phyloP scores from a whole-genome alignment of 768 basidiomycete species.

The Agaricus blazei region DNA sequence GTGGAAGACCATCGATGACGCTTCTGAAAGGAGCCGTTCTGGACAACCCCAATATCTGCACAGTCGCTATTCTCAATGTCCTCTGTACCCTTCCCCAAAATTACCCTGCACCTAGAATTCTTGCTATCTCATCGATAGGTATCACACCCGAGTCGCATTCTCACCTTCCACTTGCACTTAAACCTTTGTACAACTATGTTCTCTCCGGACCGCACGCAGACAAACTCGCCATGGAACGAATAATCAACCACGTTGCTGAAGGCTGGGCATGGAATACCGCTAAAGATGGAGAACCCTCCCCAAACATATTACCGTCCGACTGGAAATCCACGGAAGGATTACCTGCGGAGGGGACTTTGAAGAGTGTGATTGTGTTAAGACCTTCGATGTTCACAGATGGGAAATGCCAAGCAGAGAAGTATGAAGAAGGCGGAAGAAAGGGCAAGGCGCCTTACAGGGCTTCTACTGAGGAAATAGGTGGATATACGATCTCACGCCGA shows the following conservation, averaged over 20 bases:
- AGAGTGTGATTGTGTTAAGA: conserved; percentile 45
- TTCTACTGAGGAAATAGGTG: conserved; percentile 34
- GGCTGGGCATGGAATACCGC: conserved; percentile 45
- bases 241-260: conserved; percentile 35
- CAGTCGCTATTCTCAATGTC: conserved; percentile 49
- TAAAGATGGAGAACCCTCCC: conserved; percentile 31
- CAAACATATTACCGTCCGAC: conserved; percentile 34
- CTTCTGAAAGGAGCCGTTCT: conserved; percentile 44
- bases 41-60: conserved; percentile 52
- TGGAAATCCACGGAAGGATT: conserved; percentile 41
- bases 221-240: conserved; percentile 56
- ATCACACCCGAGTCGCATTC: conserved; percentile 39
- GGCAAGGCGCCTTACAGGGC: conserved; percentile 36
- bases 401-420: conserved; percentile 35
- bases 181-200: conserved; percentile 42
- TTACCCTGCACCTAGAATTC: conserved; percentile 38
- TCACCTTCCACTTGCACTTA: conserved; percentile 41
- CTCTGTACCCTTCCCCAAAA: conserved; percentile 47
- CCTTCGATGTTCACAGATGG: conserved; percentile 60
- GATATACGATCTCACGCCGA: conserved; percentile 53
- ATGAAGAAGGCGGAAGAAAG: conserved; percentile 4
- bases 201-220: conserved; percentile 48
- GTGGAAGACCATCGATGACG: conserved; percentile 40
- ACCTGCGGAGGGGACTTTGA: conserved; percentile 38
- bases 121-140: conserved; percentile 51